phyloP scores from a whole-genome alignment of 208 protist species.

The Acanthamoeba lugdunensis region DNA sequence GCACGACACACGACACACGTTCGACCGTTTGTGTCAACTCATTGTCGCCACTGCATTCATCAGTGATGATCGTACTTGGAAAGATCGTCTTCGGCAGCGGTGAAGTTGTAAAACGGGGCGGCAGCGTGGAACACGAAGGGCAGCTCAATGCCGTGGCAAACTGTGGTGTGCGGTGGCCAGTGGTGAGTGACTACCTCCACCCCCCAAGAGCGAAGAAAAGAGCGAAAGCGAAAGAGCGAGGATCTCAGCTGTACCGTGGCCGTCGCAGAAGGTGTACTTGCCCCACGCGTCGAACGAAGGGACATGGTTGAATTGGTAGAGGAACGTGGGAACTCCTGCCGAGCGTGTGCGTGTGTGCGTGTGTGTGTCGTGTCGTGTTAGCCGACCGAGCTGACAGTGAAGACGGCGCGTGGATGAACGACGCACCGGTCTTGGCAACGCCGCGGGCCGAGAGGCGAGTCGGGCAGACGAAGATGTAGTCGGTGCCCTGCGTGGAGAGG shows the following conservation, averaged over 20 bases:
- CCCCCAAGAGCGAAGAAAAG: too few species aligned
- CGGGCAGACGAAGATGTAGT: constrained; percentile 78
- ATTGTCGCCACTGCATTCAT: too few species aligned
- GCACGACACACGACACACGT: too few species aligned
- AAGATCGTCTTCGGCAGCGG: neutral
- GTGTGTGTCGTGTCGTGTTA: neutral
- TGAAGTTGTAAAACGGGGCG: neutral
- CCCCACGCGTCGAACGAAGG: constrained; percentile 74
- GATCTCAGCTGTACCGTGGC: neutral
- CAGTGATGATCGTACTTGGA: neutral
- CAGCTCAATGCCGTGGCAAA: constrained; percentile 77
- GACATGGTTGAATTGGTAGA: constrained; percentile 72
- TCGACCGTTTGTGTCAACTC: neutral
- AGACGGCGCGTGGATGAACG: neutral
- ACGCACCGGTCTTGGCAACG: neutral
- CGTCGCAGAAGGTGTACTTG: constrained; percentile 37
- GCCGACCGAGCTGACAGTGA: too few species aligned
- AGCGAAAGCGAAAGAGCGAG: neutral
- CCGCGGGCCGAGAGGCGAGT: neutral
- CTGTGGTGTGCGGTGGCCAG: neutral
- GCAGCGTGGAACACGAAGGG: constrained; percentile 73
- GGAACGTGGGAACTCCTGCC: neutral
- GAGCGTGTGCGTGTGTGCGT: too few species aligned
- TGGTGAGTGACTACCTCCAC: neutral
- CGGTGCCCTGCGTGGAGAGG: constrained; percentile 59